Base-by-base conservation (phyloP, 2,329 filamentous ascomycete genomes). In the Fusarium avenaceum region DNA sequence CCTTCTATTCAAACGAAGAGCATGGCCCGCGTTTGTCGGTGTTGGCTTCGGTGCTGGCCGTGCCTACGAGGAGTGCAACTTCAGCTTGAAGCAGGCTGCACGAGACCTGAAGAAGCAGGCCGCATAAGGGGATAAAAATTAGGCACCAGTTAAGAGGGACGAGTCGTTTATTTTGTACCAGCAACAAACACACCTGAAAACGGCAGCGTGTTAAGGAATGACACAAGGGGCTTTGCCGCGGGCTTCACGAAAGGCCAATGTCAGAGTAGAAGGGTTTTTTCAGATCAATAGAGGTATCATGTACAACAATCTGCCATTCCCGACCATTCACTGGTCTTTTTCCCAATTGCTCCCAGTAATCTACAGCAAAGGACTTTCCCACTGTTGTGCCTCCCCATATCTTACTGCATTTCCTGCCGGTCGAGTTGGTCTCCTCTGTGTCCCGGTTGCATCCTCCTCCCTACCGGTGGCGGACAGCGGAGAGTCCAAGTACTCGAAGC, bases 61-160 rank as follows among this genome's bases (percentile, higher is more conserved):
- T 76, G 96, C 96, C 60, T 99, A 97, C 86, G 96, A 99, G 82
- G 96, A 99, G 86, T 97, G 96, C 83, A 97, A 99, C 85, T 92
- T 87, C 84, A 90, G 84, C 83, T 79, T 90, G 75, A 90, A 89
- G 82, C 84, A 86, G 78, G 86, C 87, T 35, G 84, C 86, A 44
- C 83, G 82, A 74, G 86, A 88, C 57, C 80, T 89, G 72, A 86
- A 85, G 81, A 86, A 81, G 77, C 81, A 83, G 74, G 72, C 73
- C 57, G 80, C 82, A 76, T 84, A 77, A 77, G 59, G 20, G 40
- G 39, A 52, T 48, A 51, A 17, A 30, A 40, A 32, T 24, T 46
- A 45, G 48, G 24, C 43, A 52, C 43, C 47, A 38, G 57, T 45
- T 24, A 43, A 49, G 46, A 46, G 43, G 40, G 52, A 52, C 30